Conservation (phyloP, 495 filamentous ascomycete species). For the Penicillium bovifimosum region DNA sequence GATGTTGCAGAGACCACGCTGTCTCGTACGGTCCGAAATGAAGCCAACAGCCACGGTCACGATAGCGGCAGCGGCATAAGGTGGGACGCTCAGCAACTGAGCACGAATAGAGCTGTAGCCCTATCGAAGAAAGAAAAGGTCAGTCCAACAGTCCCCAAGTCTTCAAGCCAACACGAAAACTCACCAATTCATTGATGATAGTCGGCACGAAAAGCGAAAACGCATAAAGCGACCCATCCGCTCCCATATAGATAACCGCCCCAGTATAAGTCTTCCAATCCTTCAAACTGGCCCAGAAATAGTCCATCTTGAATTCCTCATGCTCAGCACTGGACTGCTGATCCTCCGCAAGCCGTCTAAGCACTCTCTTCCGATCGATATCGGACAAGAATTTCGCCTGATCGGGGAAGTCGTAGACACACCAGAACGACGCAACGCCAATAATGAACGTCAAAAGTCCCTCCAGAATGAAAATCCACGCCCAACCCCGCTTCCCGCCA, state of each 20-base stretch:
- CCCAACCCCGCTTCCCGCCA: conserved; percentile 61
- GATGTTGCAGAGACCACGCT: conserved; percentile 82
- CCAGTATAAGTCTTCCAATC: conserved; percentile 87
- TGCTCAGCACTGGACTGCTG: conserved; percentile 73
- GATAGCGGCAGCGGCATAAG: conserved; percentile 76
- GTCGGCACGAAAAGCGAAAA: conserved; percentile 88
- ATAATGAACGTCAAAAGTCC: conserved; percentile 71
- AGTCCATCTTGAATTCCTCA: conserved; percentile 70
- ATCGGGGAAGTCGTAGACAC: conserved; percentile 87
- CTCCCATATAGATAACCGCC: conserved; percentile 75
- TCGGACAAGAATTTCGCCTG: conserved; percentile 70
- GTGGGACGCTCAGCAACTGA: conserved; percentile 82
- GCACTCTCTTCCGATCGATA: conserved; percentile 66
- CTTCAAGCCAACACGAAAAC: conserved; percentile 5
- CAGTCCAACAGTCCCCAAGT: conserved; percentile 18
- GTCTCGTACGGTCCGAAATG: conserved; percentile 69
- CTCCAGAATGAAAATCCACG: conserved; percentile 65
- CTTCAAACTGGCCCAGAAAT: conserved; percentile 67
- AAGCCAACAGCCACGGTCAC: conserved; percentile 73
- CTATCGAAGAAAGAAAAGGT: conserved; percentile 28
- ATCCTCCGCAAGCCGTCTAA: conserved; percentile 67
- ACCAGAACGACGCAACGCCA: conserved; percentile 71
- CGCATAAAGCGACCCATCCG: conserved; percentile 68
- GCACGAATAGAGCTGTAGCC: conserved; percentile 67
- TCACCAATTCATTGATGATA: conserved; percentile 61